Percentiles rank a stretch among this genome's conserved stretches.
These are phyloP conservation scores for Crithidia expoeki DNA, from an alignment of 208 protist species.

Conservation along the genomic window DNA sequence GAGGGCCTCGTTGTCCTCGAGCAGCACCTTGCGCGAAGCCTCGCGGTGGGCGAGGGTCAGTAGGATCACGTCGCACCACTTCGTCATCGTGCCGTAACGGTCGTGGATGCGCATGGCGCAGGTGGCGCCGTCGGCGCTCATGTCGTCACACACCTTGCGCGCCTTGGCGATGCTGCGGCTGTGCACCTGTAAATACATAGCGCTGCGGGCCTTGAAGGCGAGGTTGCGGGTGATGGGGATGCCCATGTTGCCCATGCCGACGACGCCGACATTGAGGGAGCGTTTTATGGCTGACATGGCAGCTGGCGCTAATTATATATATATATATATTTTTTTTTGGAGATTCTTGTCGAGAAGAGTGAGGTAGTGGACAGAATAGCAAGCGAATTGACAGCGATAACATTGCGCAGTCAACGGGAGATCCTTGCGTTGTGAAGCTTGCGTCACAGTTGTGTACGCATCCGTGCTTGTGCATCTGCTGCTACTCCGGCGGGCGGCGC, in stretches of 20 bases:
- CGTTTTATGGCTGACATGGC: conserved; percentile 61
- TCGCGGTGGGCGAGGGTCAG: conserved; percentile 57
- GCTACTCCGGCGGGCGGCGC: too few relatives aligned
- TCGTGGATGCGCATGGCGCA: conserved; percentile 88
- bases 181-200: conserved; percentile 89
- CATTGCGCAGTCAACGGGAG: too few relatives aligned
- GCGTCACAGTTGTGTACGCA: too few relatives aligned
- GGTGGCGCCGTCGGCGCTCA: conserved; percentile 79
- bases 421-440: too few relatives aligned
- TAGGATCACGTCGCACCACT: conserved; percentile 88
- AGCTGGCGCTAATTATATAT: too few relatives aligned
- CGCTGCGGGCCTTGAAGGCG: conserved; percentile 85
- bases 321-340: too few relatives aligned
- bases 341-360: too few relatives aligned
- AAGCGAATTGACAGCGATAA: too few relatives aligned
- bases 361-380: too few relatives aligned
- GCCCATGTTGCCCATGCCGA: conserved; percentile 89
- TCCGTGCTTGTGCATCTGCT: too few relatives aligned
- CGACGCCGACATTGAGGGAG: conserved; percentile 88
- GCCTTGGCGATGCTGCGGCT: conserved; percentile 72
- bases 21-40: conserved; percentile 57
- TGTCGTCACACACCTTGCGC: conserved; percentile 71
- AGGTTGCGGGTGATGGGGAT: conserved; percentile 85
- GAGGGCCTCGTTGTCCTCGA: conserved; percentile 72
- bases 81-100: conserved; percentile 80